Evolutionary conservation across 805 yeast species (phyloP).

Genomic region (Suhomyces prunicola): DNA sequence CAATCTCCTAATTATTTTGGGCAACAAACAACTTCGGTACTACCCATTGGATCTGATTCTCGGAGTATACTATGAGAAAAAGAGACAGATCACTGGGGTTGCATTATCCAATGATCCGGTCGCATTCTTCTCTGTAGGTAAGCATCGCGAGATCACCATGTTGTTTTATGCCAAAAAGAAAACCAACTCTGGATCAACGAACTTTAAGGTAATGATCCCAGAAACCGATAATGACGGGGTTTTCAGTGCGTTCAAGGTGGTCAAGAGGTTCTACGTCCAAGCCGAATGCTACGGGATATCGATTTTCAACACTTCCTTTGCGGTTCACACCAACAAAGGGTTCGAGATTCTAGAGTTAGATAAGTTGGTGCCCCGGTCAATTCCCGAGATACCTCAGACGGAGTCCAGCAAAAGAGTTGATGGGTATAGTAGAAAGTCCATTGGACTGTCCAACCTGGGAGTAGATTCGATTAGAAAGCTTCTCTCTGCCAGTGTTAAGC

Average conservation of each 20-base stretch:
- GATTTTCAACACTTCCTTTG: constrained; percentile 62
- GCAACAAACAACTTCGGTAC: constrained; percentile 57
- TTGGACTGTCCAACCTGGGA: constrained; percentile 10
- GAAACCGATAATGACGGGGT: constrained; percentile 53
- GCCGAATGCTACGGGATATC: constrained; percentile 61
- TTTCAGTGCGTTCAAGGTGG: constrained; percentile 36
- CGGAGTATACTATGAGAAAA: constrained; percentile 50
- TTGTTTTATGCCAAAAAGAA: constrained; percentile 55
- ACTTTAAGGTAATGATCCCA: constrained; percentile 58
- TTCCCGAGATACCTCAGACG: constrained; percentile 47
- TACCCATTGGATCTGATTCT: constrained; percentile 62
- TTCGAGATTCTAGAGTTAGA: constrained; percentile 63
- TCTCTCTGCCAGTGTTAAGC: constrained; percentile 42
- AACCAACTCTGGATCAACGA: constrained; percentile 40
- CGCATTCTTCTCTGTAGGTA: constrained; percentile 64
- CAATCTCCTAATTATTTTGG: constrained; percentile 55
- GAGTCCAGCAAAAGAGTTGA: constrained; percentile 25
- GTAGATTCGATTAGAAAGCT: constrained; percentile 40
- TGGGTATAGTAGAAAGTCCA: constrained; percentile 24
- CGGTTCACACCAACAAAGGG: constrained; percentile 65
- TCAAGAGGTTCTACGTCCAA: constrained; percentile 47
- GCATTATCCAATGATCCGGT: constrained; percentile 47
- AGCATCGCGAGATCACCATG: constrained; percentile 59
- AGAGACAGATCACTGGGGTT: constrained; percentile 43
- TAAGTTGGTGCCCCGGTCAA: constrained; percentile 51